These are phyloP conservation scores for Exophiala sp. DNA, from an alignment of 2,329 filamentous ascomycete genomes.

Conservation along the genomic window DNA sequence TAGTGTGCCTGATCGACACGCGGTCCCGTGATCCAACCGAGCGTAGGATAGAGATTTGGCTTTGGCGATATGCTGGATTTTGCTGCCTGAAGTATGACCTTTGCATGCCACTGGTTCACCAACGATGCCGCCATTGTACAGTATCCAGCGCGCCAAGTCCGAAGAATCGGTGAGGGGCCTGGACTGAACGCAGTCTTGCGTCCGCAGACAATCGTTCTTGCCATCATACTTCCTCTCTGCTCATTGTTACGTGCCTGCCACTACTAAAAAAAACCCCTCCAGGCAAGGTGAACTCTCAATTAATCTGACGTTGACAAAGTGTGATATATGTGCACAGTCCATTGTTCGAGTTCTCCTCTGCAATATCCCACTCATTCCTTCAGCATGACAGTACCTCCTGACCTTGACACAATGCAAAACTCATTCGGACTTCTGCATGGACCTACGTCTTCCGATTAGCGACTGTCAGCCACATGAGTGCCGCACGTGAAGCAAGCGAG, in stretches of 20 bases:
- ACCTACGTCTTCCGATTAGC: too few species aligned
- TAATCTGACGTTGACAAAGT: too few species aligned
- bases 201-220: constrained; percentile 57
- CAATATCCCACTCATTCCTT: constrained; percentile 4
- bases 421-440: not conserved
- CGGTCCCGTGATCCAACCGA: too few species aligned
- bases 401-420: not conserved
- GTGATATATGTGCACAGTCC: not conserved
- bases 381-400: not conserved
- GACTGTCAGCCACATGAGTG: too few species aligned
- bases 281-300: too few species aligned
- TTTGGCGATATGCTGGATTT: too few species aligned
- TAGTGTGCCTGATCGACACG: too few species aligned
- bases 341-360: not conserved
- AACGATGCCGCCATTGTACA: constrained; percentile 51
- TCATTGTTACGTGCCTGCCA: constrained; percentile 6
- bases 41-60: too few species aligned
- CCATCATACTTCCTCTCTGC: constrained; percentile 43
- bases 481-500: too few species aligned
- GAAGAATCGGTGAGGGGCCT: constrained; percentile 44
- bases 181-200: constrained; percentile 53
- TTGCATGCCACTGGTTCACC: constrained; percentile 54
- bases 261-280: too few species aligned
- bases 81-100: constrained; percentile 53
- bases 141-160: constrained; percentile 40